phyloP scores from a whole-genome alignment of 208 protist genomes.

The Acanthamoeba quina region DNA sequence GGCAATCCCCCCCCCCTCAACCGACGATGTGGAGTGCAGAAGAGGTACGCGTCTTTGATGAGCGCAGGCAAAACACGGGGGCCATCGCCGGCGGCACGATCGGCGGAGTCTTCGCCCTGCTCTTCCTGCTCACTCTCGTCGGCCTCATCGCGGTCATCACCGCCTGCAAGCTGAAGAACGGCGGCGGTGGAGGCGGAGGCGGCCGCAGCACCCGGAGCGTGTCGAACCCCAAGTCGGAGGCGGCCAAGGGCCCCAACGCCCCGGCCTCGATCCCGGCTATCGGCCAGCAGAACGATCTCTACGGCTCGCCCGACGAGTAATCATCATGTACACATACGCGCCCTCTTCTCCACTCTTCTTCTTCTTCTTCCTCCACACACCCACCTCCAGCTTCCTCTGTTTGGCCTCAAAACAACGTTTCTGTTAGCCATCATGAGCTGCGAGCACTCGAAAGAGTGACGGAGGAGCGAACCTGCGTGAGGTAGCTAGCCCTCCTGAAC shows the following conservation, averaged over 20 bases:
- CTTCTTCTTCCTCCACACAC: not conserved
- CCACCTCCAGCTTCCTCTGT: not conserved
- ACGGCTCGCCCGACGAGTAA: conserved; percentile 19
- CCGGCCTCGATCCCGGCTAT: not conserved
- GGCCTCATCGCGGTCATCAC: conserved; percentile 21
- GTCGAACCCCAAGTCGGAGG: not conserved
- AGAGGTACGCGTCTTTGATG: not conserved
- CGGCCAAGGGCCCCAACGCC: not conserved
- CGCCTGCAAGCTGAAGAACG: not conserved
- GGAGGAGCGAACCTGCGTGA: too few species aligned
- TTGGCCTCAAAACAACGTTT: not conserved
- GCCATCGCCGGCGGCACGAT: conserved; percentile 32
- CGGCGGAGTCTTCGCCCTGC: conserved; percentile 17
- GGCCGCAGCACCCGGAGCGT: not conserved
- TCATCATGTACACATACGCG: not conserved
- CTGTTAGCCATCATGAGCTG: too few species aligned
- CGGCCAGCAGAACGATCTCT: conserved; percentile 32
- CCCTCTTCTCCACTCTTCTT: not conserved
- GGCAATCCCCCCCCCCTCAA: not conserved
- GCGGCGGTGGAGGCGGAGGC: not conserved
- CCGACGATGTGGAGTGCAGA: too few species aligned
- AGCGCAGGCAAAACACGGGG: conserved; percentile 6
- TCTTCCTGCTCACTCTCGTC: conserved; percentile 37
- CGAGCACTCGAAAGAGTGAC: too few species aligned
- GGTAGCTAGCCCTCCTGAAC: not conserved